Base-by-base conservation (phyloP, 257 asterid genomes). In the Capsicum pubescens region DNA sequence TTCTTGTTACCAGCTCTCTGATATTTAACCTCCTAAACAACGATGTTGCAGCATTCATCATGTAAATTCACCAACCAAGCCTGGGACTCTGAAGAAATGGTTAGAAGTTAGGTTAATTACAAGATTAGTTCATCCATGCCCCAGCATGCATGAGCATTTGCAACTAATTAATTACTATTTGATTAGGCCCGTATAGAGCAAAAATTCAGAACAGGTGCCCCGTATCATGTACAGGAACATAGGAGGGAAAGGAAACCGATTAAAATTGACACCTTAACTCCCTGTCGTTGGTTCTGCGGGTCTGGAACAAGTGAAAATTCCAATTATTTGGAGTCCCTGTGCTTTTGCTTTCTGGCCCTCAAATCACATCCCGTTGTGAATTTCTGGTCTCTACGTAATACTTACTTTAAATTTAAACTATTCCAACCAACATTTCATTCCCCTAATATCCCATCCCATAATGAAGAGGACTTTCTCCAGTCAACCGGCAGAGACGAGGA, bases 11-110 rank as follows among this genome's bases (percentile, higher is more conserved):
- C 83, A 94, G 86, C 74, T 90, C 93, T 92, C 91, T 91, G 87
- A 93, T 88, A 69, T 91, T 94, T 79, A 89, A 83, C 87, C 96
- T 93, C 86, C 91, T 88, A 79, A 87, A 84, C 52, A 89, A 57
- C 0, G 88, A 84, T 14, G 86, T 21, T 32, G 90, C 72, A 48
- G 66, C 50, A 61, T 89, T 89, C 87, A 86, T 85, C 60, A 21
- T 83, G 19, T 42, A 55, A 39, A 26, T 63, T 82, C 48, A 17
- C 78, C 42, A 57, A 78, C 58, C 58, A 52, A 80, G 3, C 56
- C 21, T 3, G 52, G 71, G 42, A 61, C 70, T 39, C 44, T 82
- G 86, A 64, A 77, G 61, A 54, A 52, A 77, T 16, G 66, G 9
- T 54, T 1, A 55, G 3, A 54, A 76, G 63, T 16, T 26, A 52